Percentiles rank a stretch among this genome's conserved stretches.
phyloP scores from a whole-genome alignment of 345 rosid species.

The Corymbia maculata region DNA sequence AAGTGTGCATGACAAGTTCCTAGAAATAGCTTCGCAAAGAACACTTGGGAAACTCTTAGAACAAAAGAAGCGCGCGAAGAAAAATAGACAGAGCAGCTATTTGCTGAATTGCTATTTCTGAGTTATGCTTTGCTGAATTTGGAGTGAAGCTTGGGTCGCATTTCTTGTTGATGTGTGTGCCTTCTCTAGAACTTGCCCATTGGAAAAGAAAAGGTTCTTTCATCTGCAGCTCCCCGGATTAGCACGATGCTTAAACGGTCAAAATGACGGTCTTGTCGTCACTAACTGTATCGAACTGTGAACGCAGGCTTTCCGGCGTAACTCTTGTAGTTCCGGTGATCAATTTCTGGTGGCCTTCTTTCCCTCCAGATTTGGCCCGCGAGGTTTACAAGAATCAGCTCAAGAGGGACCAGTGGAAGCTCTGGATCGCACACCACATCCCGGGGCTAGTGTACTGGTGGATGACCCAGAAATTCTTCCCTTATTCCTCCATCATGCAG shows the following conservation, averaged over 20 bases:
- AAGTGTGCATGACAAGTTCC: not conserved
- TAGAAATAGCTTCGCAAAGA: not conserved
- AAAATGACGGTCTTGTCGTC: not conserved
- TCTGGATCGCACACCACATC: slow-evolving; percentile 31
- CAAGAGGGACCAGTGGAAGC: slow-evolving; percentile 25
- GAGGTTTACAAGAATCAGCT: slow-evolving; percentile 24
- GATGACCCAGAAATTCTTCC: slow-evolving; percentile 50
- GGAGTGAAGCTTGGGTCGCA: not conserved
- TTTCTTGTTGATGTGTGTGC: not conserved
- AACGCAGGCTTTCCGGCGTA: slow-evolving; percentile 40
- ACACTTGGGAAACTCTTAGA: not conserved
- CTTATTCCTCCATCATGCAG: slow-evolving; percentile 19
- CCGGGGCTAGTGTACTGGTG: slow-evolving; percentile 50
- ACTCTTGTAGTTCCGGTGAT: slow-evolving; percentile 31
- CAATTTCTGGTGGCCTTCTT: slow-evolving; percentile 53
- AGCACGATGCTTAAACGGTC: not conserved
- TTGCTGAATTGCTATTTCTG: not conserved
- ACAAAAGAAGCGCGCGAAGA: not conserved
- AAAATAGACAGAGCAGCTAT: not conserved
- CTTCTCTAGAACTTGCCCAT: not conserved
- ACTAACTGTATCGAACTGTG: not conserved
- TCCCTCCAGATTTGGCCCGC: slow-evolving; percentile 22
- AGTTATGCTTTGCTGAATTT: not conserved
- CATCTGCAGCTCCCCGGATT: not conserved
- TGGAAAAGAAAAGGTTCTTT: not conserved